A percentile compares a stretch with the other conserved stretches of the same genome.
Evolutionary conservation across 2,329 filamentous ascomycete genomes (phyloP).

Genomic region (Bisporella sp.): DNA sequence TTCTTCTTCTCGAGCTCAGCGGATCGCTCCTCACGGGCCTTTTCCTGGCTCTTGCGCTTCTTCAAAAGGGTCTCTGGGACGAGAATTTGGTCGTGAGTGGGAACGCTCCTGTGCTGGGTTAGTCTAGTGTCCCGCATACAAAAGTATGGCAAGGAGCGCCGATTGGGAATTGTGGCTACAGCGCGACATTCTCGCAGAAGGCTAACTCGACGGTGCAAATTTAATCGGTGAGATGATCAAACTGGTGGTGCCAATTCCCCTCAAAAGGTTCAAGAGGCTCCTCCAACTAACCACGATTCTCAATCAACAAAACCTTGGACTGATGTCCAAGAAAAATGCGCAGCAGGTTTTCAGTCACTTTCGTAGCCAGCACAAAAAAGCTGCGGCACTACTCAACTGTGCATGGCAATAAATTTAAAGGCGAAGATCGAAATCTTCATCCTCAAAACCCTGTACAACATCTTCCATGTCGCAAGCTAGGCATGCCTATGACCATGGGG

Average conservation of each 20-base stretch:
- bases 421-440: conserved; percentile 62
- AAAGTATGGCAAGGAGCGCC: conserved; percentile 64
- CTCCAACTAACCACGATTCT: conserved; percentile 37
- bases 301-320: conserved; percentile 72
- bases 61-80: conserved; percentile 99
- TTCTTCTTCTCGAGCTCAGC: conserved; percentile 80
- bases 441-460: conserved; percentile 67
- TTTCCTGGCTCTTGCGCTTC: conserved; percentile 99
- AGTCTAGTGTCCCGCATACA: conserved; percentile 65
- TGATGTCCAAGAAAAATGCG: conserved; percentile 41
- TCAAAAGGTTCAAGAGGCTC: conserved; percentile 11
- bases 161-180: conserved; percentile 87
- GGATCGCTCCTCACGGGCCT: conserved; percentile 85
- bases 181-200: conserved; percentile 85
- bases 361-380: neutral
- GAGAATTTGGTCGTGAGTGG: conserved; percentile 90
- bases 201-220: conserved; percentile 72
- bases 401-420: conserved; percentile 68
- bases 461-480: conserved; percentile 50
- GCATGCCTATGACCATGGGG: conserved; percentile 45
- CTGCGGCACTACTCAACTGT: conserved; percentile 25
- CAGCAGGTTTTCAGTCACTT: conserved; percentile 15
- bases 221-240: conserved; percentile 65
- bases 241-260: conserved; percentile 19
- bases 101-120: conserved; percentile 81